These are phyloP conservation scores for Ustilago tritici DNA, from an alignment of 1,284 basidiomycete genomes.

Conservation along the genomic window DNA sequence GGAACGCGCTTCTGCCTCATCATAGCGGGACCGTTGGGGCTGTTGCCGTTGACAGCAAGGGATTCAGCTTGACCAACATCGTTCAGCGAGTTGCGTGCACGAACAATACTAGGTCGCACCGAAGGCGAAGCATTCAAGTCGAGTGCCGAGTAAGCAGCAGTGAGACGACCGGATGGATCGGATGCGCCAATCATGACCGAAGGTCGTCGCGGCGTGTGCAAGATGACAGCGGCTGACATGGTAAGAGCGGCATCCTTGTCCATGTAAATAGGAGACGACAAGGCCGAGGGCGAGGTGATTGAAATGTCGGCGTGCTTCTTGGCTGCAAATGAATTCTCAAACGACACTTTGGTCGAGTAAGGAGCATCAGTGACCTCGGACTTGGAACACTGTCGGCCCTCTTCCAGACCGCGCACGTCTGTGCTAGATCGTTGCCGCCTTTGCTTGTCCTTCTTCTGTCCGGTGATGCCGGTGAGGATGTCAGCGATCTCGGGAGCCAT, in stretches of 20 bases:
- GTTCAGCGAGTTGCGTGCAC: constrained; percentile 13
- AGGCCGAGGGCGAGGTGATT: constrained; percentile 1
- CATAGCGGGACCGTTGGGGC: constrained; percentile 10
- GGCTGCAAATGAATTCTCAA: constrained; percentile 12
- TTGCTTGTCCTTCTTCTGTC: constrained; percentile 46
- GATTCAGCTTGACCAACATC: constrained; percentile 19
- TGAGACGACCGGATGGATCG: constrained; percentile 13
- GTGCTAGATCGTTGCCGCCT: constrained; percentile 14
- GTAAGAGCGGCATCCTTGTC: constrained; percentile 29
- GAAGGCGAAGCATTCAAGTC: constrained; percentile 11
- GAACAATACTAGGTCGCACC: constrained; percentile 27
- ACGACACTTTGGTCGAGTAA: constrained; percentile 19
- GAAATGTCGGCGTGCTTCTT: constrained; percentile 14
- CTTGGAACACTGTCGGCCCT: constrained; percentile 19
- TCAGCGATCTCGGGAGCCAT: constrained; percentile 56
- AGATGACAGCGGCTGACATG: constrained; percentile 30
- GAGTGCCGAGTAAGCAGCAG: constrained; percentile 7
- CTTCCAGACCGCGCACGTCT: constrained; percentile 18
- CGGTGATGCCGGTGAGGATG: constrained; percentile 37
- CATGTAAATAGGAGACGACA: constrained; percentile 1
- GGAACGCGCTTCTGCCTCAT: constrained; percentile 40
- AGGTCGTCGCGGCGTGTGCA: constrained; percentile 30
- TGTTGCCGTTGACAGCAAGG: not conserved
- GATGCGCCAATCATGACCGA: constrained; percentile 3
- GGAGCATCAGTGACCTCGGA: constrained; percentile 20